phyloP scores from a whole-genome alignment of 2,329 filamentous ascomycete genomes.

The Diaporthe australafricana region DNA sequence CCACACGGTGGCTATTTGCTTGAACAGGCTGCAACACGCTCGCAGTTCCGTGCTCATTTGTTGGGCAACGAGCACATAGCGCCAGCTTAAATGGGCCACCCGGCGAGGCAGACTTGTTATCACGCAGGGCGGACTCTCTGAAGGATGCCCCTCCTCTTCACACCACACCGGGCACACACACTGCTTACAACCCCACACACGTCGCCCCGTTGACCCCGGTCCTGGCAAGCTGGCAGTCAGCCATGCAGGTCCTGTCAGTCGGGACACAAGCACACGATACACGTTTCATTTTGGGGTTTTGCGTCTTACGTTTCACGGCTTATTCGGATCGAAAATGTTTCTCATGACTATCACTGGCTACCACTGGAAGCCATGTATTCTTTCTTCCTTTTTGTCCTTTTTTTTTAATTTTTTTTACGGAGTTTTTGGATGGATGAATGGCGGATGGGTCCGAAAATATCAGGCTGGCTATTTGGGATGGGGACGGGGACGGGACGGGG shows the following conservation, averaged over 20 bases:
- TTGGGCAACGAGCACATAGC: background rate
- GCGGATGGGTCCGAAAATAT: background rate
- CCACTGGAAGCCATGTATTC: background rate
- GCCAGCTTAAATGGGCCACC: background rate
- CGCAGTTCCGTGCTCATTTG: background rate
- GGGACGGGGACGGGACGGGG: background rate
- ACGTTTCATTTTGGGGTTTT: background rate
- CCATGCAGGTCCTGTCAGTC: constrained; percentile 16
- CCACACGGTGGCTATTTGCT: background rate
- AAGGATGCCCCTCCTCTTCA: constrained; percentile 16
- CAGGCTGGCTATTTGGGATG: background rate
- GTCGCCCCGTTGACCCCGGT: background rate
- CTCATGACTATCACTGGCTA: background rate
- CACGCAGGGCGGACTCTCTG: background rate
- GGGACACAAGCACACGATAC: background rate
- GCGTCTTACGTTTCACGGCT: background rate
- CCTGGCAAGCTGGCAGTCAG: constrained; percentile 2
- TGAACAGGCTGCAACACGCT: background rate
- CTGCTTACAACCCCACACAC: constrained; percentile 5
- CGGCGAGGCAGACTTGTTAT: background rate
- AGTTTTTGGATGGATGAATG: constrained; percentile 16
- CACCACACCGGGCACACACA: background rate
- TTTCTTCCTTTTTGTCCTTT: too few relatives aligned
- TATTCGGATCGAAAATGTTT: background rate
- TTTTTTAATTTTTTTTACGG: background rate